Evolutionary conservation across 192 early-diverging fungal genomes (phyloP).

Genomic region (Backusella psychrophila): DNA sequence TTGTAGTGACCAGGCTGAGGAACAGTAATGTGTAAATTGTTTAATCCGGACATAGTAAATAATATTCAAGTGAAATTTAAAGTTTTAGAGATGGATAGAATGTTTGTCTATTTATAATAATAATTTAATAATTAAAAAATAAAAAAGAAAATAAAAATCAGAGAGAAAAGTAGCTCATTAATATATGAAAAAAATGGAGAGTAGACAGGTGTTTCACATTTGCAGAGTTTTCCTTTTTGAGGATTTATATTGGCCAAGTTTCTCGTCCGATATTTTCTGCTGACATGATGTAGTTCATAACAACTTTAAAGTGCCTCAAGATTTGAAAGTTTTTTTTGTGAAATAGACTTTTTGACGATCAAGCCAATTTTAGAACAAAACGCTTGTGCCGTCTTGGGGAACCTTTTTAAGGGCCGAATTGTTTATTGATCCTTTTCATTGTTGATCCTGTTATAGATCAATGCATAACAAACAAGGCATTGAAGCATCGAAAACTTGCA

Average conservation of each 20-base stretch:
- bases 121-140: conserved; percentile 1
- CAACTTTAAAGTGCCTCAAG: not conserved
- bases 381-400: not conserved
- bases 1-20: not conserved
- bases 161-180: not conserved
- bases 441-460: too few relatives aligned
- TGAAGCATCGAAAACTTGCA: not conserved
- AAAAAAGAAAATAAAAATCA: not conserved
- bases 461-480: too few relatives aligned
- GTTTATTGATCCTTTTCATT: not conserved
- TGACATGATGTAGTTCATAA: not conserved
- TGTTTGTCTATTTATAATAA: not conserved
- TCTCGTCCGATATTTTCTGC: conserved; percentile 6
- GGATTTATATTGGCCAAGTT: conserved; percentile 8
- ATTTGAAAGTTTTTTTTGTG: not conserved
- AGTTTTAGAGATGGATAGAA: not conserved
- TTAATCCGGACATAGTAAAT: not conserved
- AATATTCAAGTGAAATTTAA: not conserved
- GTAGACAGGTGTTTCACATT: not conserved
- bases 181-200: not conserved
- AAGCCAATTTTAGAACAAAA: not conserved
- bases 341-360: not conserved
- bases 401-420: not conserved
- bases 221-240: not conserved
- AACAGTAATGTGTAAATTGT: not conserved